Percentiles rank a stretch among this genome's conserved stretches.
Evolutionary conservation across 495 filamentous ascomycete species (phyloP).

Genomic region (Penicillium ochrochloron): DNA sequence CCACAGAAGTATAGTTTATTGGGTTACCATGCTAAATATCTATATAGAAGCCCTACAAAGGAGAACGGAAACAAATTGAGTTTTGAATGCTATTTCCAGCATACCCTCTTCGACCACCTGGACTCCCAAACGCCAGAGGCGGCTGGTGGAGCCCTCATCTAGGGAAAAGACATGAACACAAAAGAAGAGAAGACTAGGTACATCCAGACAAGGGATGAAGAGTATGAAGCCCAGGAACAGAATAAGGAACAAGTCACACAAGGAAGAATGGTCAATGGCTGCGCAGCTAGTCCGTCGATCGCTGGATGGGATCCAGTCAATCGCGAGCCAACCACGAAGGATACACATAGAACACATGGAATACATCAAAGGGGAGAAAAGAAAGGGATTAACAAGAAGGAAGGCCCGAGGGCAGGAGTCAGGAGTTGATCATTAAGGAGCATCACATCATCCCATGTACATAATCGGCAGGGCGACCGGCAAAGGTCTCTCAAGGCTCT

Average conservation of each 20-base stretch:
- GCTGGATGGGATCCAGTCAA: neutral
- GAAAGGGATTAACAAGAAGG: constrained; percentile 28
- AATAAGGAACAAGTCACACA: constrained; percentile 18
- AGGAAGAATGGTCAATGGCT: constrained; percentile 6
- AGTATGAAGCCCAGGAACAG: constrained; percentile 17
- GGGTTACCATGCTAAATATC: neutral
- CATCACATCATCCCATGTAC: constrained; percentile 49
- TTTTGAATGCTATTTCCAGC: constrained; percentile 24
- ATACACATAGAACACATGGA: constrained; percentile 26
- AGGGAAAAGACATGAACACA: constrained; percentile 28
- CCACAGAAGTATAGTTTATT: neutral
- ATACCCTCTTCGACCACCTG: constrained; percentile 19
- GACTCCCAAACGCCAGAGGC: constrained; percentile 34
- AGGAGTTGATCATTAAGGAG: constrained; percentile 42
- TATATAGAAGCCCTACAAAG: neutral
- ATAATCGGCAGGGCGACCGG: constrained; percentile 37
- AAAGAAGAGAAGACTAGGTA: constrained; percentile 26
- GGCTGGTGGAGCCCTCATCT: constrained; percentile 24
- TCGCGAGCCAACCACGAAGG: neutral
- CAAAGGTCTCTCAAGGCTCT: constrained; percentile 10
- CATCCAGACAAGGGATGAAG: constrained; percentile 21
- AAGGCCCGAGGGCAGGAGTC: constrained; percentile 12
- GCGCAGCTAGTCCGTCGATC: neutral
- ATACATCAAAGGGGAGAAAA: constrained; percentile 31
- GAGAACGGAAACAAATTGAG: neutral